phyloP scores from a whole-genome alignment of 306 rosid species.

The Boehmeria nivea region DNA sequence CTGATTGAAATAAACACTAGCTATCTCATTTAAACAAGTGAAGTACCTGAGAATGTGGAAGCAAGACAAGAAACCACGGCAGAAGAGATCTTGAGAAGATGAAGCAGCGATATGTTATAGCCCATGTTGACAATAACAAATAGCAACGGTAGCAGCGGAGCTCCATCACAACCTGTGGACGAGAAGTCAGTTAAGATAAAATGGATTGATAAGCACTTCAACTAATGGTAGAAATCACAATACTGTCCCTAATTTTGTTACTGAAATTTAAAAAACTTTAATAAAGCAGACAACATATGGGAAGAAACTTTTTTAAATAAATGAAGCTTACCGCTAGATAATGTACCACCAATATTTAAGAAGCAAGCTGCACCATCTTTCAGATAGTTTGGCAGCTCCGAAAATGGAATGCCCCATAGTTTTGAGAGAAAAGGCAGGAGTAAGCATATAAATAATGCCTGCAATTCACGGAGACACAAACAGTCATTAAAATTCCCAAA shows the following conservation, averaged over 20 bases:
- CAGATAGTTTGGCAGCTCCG: slow-evolving; percentile 72
- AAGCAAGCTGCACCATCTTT: slow-evolving; percentile 91
- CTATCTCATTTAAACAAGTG: not conserved
- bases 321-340: slow-evolving; percentile 54
- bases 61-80: slow-evolving; percentile 89
- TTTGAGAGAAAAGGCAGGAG: slow-evolving; percentile 82
- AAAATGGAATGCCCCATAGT: slow-evolving; percentile 83
- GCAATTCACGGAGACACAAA: slow-evolving; percentile 28
- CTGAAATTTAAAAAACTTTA: not conserved
- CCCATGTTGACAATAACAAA: slow-evolving; percentile 54
- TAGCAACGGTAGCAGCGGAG: slow-evolving; percentile 44
- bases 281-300: not conserved
- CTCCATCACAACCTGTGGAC: slow-evolving; percentile 48
- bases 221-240: not conserved
- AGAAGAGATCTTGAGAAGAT: slow-evolving; percentile 85
- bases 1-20: too few relatives aligned
- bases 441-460: slow-evolving; percentile 73
- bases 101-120: slow-evolving; percentile 66
- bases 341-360: slow-evolving; percentile 63
- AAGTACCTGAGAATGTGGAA: slow-evolving; percentile 80
- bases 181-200: not conserved
- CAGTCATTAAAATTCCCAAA: slow-evolving; percentile 12
- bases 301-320: not conserved
- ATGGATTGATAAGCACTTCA: not conserved
- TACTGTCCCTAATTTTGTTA: not conserved